Evolutionary conservation across 2,329 filamentous ascomycete species (phyloP), one percentile per base, ranked within the genome.

Genomic region (Sclerotinia sclerotiorum): DNA sequence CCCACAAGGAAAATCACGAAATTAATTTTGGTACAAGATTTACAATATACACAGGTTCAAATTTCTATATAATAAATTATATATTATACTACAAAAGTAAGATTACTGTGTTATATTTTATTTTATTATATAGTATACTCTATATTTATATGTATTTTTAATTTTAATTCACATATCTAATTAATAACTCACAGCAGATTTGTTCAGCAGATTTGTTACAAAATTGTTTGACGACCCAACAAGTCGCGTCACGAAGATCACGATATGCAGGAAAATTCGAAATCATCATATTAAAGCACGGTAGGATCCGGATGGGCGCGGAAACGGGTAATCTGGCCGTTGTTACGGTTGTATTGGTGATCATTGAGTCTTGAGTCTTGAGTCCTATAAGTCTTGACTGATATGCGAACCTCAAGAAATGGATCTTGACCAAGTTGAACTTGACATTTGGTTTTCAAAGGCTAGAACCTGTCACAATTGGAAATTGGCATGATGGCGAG

Each of bases 261-360:
- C 11, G 8, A 51, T 21, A 51, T 62, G 21, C 32, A 27, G 35
- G 46, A 46, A 27, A 27, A 63, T 51, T 17, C n/a, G 3, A 51
- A 51, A 63, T 39, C 15, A 51, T 51, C n/a, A 15, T 51, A 35
- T 51, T 51, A 35, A 39, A 52, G 7, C 51, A 27, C 46, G 32
- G 32, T 32, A 39, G 60, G 29, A 39, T 42, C 15, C 48, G n/a
- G 21, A 51, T 13, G 17, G 8, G 10, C 13, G 15, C 24, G 60
- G 60, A 63, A 24, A 51, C 60, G 21, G 21, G 32, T 51, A 62
- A 51, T 27, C 21, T 49, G 24, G 15, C 21, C 19, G 42, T 61
- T 61, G 27, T 15, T 51, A 32, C 48, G 35, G 60, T 62, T 42
- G 60, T 39, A 51, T 62, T 21, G 46, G 60, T 63, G 60, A 35